Conservation (phyloP, 1,139 yeast species). For the Debaryomyces sp. region DNA sequence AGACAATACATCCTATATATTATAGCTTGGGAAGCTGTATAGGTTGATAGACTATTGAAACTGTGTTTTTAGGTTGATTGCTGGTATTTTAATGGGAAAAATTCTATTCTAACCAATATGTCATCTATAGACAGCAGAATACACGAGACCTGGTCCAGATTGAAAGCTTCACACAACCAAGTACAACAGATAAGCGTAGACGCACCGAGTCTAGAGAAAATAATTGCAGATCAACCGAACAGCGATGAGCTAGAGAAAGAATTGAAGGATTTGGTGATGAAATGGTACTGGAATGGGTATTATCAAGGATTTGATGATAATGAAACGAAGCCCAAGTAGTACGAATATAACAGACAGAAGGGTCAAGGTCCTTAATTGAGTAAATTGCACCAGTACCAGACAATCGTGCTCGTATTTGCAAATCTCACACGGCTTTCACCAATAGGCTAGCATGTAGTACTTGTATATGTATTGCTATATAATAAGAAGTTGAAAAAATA, state of each 20-base stretch:
- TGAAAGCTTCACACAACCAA: conserved; percentile 10
- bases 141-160: conserved; percentile 10
- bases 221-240: conserved; percentile 18
- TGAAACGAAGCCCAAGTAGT: background rate
- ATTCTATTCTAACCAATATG: background rate
- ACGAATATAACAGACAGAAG: background rate
- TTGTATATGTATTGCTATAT: conserved; percentile 2
- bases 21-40: background rate
- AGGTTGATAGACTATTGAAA: background rate
- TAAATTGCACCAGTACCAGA: background rate
- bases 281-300: conserved; percentile 40
- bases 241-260: conserved; percentile 23
- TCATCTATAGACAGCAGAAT: conserved; percentile 9
- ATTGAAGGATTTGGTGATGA: conserved; percentile 28
- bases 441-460: background rate
- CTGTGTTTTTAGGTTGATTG: background rate
- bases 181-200: background rate
- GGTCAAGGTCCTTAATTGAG: background rate
- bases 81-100: background rate
- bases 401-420: background rate
- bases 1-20: background rate
- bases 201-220: conserved; percentile 15
- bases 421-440: background rate
- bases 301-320: conserved; percentile 20
- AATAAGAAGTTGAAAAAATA: background rate